Percentiles rank a stretch among this genome's conserved stretches.
These are phyloP conservation scores for Phyllachora maydis DNA, from an alignment of 2,329 filamentous ascomycete species.

Conservation along the genomic window DNA sequence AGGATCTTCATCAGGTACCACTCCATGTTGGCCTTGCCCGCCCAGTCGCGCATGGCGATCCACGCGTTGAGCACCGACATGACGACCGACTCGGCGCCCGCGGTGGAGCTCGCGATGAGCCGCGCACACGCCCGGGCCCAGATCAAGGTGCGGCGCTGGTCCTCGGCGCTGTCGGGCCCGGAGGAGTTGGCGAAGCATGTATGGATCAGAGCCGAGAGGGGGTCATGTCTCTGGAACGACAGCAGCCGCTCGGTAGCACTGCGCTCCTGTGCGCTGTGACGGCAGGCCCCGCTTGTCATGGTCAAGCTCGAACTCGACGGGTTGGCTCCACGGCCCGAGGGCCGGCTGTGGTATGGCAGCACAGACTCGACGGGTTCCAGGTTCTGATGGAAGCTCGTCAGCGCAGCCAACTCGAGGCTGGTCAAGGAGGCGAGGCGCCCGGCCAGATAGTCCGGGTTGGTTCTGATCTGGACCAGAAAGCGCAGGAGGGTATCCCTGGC, in stretches of 20 bases:
- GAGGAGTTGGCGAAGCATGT: conserved; percentile 78
- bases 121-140: conserved; percentile 80
- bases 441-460: conserved; percentile 74
- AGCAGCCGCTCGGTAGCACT: conserved; percentile 64
- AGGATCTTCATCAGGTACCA: conserved; percentile 90
- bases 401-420: conserved; percentile 52
- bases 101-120: conserved; percentile 58
- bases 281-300: conserved; percentile 9
- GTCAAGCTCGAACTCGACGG: conserved; percentile 5
- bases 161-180: conserved; percentile 63
- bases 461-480: conserved; percentile 65
- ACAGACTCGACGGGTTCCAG: conserved; percentile 71
- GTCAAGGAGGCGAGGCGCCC: conserved; percentile 59
- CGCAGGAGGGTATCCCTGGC: conserved; percentile 56
- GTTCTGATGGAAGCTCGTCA: conserved; percentile 60
- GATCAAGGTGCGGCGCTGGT: conserved; percentile 57
- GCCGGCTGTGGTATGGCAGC: conserved; percentile 43
- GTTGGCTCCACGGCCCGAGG: conserved; percentile 19
- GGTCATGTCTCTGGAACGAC: conserved; percentile 76
- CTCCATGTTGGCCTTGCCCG: conserved; percentile 74
- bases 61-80: conserved; percentile 74
- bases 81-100: conserved; percentile 60
- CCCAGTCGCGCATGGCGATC: conserved; percentile 75
- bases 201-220: conserved; percentile 66
- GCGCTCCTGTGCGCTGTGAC: conserved; percentile 13